Base-by-base conservation (phyloP, 2,329 filamentous ascomycete species). In the Monilinia aucupariae region DNA sequence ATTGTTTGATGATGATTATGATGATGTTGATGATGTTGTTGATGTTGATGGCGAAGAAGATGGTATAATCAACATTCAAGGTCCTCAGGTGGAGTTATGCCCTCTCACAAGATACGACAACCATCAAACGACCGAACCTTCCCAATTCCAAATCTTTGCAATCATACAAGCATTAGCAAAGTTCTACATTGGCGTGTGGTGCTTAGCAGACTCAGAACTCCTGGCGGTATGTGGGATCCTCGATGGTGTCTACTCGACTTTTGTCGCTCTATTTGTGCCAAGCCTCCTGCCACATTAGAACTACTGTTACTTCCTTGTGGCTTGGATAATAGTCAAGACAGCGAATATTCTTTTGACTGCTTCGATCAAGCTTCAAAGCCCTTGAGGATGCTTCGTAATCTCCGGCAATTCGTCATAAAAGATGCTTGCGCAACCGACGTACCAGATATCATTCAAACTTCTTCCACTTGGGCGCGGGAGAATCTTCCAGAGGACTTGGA, bases 41-140 rank as follows among this genome's bases (percentile, higher is more conserved):
- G n/a, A n/a, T n/a, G n/a, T n/a, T n/a, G n/a, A n/a, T n/a, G n/a
- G n/a, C n/a, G n/a, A n/a, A n/a, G 30, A 15, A 15, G 49, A 6
- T 55, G 45, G 3, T 4, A 5, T 4, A 39, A 6, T 22, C 10
- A 0, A 0, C 3, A 22, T 59, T 27, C 49, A 61, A 37, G n/a
- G 34, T 56, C n/a, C 34, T 43, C 51, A 51, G n/a, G 41, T 63
- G 13, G 55, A 53, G 6, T 10, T 66, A 0, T 43, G 32, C 3
- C 63, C 64, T 43, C 47, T 62, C 25, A 62, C 43, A n/a, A 62
- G 60, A 58, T 55, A 30, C 13, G n/a, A 37, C 3, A 63, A 63
- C 15, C 15, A 20, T n/a, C 15, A 4, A 30, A 27, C 8, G 3
- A 13, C 4, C 9, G 9, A 25, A 10, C 48, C 37, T 41, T 17